Conservation (phyloP, 2,329 filamentous ascomycete genomes). For the Chaetothyriales sp. region DNA sequence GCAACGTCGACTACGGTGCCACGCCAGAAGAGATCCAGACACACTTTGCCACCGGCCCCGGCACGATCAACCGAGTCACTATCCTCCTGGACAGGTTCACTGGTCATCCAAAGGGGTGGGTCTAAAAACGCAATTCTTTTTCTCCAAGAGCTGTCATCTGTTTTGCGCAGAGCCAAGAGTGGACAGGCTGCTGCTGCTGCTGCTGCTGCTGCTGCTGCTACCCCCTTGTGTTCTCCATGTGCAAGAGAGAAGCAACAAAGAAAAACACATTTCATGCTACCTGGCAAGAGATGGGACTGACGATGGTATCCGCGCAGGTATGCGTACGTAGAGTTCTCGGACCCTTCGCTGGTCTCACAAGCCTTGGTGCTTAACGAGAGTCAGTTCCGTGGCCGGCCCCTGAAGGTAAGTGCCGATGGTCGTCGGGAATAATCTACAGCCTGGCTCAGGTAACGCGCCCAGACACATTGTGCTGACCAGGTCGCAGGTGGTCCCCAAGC, state of each 20-base stretch:
- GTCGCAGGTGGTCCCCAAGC: slow-evolving; percentile 64
- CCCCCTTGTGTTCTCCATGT: slow-evolving; percentile 6
- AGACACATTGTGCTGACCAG: slow-evolving; percentile 10
- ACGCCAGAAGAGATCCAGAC: slow-evolving; percentile 96
- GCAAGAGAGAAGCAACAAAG: slow-evolving; percentile 1
- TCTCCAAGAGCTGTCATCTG: slow-evolving; percentile 16
- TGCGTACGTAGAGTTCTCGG: slow-evolving; percentile 95
- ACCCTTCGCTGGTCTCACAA: slow-evolving; percentile 81
- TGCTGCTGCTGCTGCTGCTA: slow-evolving; percentile 15
- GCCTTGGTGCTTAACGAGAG: slow-evolving; percentile 94
- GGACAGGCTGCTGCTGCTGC: slow-evolving; percentile 3
- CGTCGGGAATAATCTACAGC: neutral
- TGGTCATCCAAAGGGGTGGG: slow-evolving; percentile 96
- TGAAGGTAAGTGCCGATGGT: slow-evolving; percentile 53
- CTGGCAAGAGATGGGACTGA: slow-evolving; percentile 41
- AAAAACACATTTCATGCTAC: slow-evolving; percentile 31
- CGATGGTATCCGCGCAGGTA: slow-evolving; percentile 47
- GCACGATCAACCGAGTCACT: slow-evolving; percentile 93
- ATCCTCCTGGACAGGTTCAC: slow-evolving; percentile 97
- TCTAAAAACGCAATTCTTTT: slow-evolving; percentile 19
- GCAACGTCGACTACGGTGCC: slow-evolving; percentile 94
- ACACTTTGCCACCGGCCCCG: slow-evolving; percentile 82
- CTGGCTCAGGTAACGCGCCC: neutral
- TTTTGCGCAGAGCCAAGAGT: slow-evolving; percentile 1
- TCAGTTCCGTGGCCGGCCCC: slow-evolving; percentile 80